Evolutionary conservation across 352 stramenopile genomes (phyloP), one percentile per base, ranked within the genome.

Genomic region (Blastocystis sp.): DNA sequence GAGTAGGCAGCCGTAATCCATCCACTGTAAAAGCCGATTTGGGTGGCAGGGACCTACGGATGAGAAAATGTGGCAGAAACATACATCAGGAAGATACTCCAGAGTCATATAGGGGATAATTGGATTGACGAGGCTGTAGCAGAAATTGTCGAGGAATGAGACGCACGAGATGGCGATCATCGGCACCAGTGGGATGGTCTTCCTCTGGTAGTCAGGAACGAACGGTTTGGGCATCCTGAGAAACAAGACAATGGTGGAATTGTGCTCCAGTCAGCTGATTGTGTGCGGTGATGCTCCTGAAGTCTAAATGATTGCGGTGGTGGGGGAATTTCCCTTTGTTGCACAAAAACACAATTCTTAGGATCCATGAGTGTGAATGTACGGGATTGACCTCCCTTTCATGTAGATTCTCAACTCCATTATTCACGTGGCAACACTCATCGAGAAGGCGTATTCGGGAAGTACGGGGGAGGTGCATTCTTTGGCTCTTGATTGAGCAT

Each of bases 131-230:
- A 88, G 52, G 10, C 45, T 52, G 38, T 79, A 65, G 21, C 78
- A 88, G 38, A 88, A 88, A 34, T 76, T 79, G 28, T 88, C 78
- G 3, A 88, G 52, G 52, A 88, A 76, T 42, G 78, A 68, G 2
- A 88, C 78, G 19, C 57, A 88, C 38, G 64, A 88, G 66, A 76
- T 79, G 14, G 60, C 78, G 52, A 88, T 78, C 64, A 88, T 76
- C 1, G 78, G 78, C 28, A 76, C 78, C 34, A 45, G 2, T 21
- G 78, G 78, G 43, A 88, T 88, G 19, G 64, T 88, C 57, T 69
- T 84, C 54, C 74, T 66, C 57, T 84, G 52, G 66, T 84, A 84
- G 57, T 84, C 74, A 7, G 74, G 74, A 38, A 48, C n/a, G 42
- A 84, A 84, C 10, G 74, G 74, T 14, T 61, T 63, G 28, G 57